Conservation (phyloP, 2,329 filamentous ascomycete species). For the Myriosclerotinia scirpicola region DNA sequence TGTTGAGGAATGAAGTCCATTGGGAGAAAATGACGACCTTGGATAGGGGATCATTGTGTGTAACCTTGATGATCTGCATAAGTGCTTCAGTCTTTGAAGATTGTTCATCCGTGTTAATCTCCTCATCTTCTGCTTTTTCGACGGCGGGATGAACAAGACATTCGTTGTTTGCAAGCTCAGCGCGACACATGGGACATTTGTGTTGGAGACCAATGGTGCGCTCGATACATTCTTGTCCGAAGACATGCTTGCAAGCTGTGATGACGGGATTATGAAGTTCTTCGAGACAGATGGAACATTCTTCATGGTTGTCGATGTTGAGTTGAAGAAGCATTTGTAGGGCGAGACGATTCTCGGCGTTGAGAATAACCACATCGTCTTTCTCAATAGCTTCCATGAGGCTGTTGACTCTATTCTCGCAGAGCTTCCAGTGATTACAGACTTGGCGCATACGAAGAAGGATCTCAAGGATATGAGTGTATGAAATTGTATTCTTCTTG, state of each 20-base stretch:
- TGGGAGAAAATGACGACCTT: conserved; percentile 76
- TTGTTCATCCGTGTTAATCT: conserved; percentile 62
- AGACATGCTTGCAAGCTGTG: conserved; percentile 80
- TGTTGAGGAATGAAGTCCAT: conserved; percentile 72
- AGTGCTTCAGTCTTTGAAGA: conserved; percentile 84
- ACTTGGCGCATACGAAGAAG: conserved; percentile 80
- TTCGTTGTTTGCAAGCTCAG: conserved; percentile 59
- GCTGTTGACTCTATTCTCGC: conserved; percentile 70
- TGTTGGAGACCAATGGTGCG: conserved; percentile 72
- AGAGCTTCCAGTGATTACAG: conserved; percentile 87
- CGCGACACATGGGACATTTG: conserved; percentile 83
- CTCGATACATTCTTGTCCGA: conserved; percentile 72
- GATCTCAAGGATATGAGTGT: conserved; percentile 76
- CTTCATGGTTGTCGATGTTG: conserved; percentile 76
- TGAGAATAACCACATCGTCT: conserved; percentile 66
- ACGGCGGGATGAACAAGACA: conserved; percentile 66
- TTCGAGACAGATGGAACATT: conserved; percentile 81
- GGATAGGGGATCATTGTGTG: conserved; percentile 59
- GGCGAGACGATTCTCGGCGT: conserved; percentile 67
- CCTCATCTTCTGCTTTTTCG: conserved; percentile 51
- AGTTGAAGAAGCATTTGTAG: conserved; percentile 75
- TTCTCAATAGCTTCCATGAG: conserved; percentile 68
- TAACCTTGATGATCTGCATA: conserved; percentile 71
- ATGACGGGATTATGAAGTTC: conserved; percentile 71
- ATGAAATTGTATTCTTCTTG: conserved; percentile 51